Evolutionary conservation across 495 filamentous ascomycete species (phyloP).

Genomic region (Penicillium paradoxum): DNA sequence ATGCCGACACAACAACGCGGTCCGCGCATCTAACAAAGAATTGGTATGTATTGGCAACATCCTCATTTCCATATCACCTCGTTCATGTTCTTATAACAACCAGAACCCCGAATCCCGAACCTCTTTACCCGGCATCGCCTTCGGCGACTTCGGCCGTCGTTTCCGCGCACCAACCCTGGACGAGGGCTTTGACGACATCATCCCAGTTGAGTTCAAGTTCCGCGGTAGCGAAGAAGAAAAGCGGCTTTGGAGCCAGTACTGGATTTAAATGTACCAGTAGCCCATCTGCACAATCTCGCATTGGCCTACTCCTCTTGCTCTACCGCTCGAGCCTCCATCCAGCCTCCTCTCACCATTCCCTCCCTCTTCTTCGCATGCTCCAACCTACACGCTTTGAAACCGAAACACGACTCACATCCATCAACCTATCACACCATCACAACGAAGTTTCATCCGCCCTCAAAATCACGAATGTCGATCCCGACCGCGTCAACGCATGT

Average conservation of each 20-base stretch:
- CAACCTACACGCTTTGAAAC: too few relatives aligned
- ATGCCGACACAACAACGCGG: slow-evolving; percentile 86
- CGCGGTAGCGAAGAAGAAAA: slow-evolving; percentile 51
- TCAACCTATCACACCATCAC: neutral
- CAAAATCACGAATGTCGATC: neutral
- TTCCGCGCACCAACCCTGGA: slow-evolving; percentile 64
- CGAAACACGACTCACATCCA: neutral
- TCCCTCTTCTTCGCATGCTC: neutral
- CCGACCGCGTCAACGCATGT: neutral
- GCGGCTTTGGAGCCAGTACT: slow-evolving; percentile 65
- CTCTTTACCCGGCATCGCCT: slow-evolving; percentile 73
- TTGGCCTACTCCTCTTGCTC: neutral
- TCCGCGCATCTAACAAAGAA: slow-evolving; percentile 63
- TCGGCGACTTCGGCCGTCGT: slow-evolving; percentile 62
- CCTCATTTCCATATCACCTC: neutral
- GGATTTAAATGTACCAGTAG: slow-evolving; percentile 46
- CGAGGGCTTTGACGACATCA: slow-evolving; percentile 83
- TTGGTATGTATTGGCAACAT: slow-evolving; percentile 22
- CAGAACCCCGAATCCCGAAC: slow-evolving; percentile 78
- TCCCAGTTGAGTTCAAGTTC: slow-evolving; percentile 64
- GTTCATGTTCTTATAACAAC: slow-evolving; percentile 24
- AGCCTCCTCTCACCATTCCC: too few relatives aligned
- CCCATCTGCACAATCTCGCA: neutral
- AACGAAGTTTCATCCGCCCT: neutral
- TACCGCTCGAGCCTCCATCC: too few relatives aligned